phyloP scores from a whole-genome alignment of 495 filamentous ascomycete genomes.

The Lepidopterella palustris region DNA sequence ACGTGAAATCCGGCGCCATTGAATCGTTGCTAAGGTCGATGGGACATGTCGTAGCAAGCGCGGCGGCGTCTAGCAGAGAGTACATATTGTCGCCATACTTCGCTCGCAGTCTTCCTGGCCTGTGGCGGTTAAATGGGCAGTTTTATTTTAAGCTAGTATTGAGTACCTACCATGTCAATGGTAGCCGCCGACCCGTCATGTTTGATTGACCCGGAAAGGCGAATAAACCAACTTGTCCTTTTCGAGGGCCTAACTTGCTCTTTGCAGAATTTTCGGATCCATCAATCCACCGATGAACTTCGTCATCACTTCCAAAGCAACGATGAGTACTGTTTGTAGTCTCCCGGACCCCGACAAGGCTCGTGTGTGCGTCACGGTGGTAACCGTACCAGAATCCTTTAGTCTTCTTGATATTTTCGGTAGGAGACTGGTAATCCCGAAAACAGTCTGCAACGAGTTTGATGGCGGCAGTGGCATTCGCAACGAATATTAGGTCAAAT shows the following conservation, averaged over 20 bases:
- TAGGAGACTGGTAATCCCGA: constrained; percentile 44
- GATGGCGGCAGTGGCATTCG: constrained; percentile 64
- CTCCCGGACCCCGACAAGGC: constrained; percentile 63
- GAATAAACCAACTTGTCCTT: constrained; percentile 50
- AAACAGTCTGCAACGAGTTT: constrained; percentile 64
- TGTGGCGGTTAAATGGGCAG: constrained; percentile 18
- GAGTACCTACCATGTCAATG: constrained; percentile 48
- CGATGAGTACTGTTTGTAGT: constrained; percentile 47
- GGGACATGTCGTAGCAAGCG: constrained; percentile 59
- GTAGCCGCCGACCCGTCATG: constrained; percentile 65
- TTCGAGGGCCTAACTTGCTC: constrained; percentile 2
- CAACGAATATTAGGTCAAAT: constrained; percentile 63
- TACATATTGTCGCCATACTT: constrained; percentile 42
- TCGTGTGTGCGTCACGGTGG: constrained; percentile 68
- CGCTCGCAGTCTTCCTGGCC: constrained; percentile 40
- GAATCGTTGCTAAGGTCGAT: constrained; percentile 55
- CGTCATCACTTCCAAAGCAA: constrained; percentile 59
- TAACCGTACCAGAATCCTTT: constrained; percentile 64
- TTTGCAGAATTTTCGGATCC: neutral
- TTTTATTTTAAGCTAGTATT: neutral
- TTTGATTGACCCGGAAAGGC: constrained; percentile 77
- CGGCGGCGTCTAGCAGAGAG: constrained; percentile 66
- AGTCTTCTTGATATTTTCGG: constrained; percentile 23
- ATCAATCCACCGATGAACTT: constrained; percentile 60
- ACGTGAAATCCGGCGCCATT: constrained; percentile 64